phyloP scores from a whole-genome alignment of 345 rosid species.

The Eucalyptus sideroxylon region DNA sequence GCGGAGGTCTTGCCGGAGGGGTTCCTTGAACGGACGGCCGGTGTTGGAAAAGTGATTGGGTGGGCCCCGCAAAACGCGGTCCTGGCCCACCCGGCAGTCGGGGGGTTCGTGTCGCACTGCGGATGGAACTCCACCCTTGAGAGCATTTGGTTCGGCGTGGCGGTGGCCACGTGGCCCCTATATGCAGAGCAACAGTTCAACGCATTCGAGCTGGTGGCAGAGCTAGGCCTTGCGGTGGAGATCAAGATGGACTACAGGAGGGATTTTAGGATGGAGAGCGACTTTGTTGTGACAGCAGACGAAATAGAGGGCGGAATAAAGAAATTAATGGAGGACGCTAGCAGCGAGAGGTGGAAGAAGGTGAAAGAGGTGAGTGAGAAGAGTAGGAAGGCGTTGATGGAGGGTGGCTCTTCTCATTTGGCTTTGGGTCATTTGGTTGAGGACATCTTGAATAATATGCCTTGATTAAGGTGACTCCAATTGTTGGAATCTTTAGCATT shows the following conservation, averaged over 20 bases:
- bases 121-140: slow-evolving; percentile 54
- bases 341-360: slow-evolving; percentile 5
- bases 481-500: background rate
- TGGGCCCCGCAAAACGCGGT: slow-evolving; percentile 31
- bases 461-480: background rate
- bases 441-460: background rate
- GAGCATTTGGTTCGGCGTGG: slow-evolving; percentile 45
- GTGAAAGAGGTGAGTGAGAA: slow-evolving; percentile 10
- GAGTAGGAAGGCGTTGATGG: slow-evolving; percentile 12
- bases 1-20: slow-evolving; percentile 28
- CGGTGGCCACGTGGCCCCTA: slow-evolving; percentile 37
- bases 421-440: slow-evolving; percentile 8
- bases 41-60: slow-evolving; percentile 11
- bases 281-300: background rate
- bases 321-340: slow-evolving; percentile 19
- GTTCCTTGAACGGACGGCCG: slow-evolving; percentile 19
- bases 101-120: slow-evolving; percentile 59
- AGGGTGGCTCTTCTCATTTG: slow-evolving; percentile 34
- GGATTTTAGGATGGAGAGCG: background rate
- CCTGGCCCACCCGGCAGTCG: background rate
- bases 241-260: background rate
- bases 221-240: background rate
- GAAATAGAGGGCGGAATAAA: slow-evolving; percentile 28
- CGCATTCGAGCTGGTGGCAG: slow-evolving; percentile 19
- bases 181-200: slow-evolving; percentile 41